Conservation (phyloP, 495 filamentous ascomycete genomes). For the Trichocladium uniseriatum region DNA sequence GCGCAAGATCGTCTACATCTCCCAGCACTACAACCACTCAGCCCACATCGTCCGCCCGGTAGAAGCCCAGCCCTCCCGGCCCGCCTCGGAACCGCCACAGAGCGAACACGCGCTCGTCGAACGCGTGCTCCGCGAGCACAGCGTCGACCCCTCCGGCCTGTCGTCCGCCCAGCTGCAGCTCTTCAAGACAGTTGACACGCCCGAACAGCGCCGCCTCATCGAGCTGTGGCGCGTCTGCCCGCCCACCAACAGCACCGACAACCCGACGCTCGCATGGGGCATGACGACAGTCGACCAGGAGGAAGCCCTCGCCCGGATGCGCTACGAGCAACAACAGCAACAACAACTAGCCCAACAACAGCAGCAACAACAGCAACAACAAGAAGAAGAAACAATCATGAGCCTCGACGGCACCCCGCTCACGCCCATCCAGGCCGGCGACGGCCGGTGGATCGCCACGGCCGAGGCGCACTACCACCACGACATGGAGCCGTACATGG, state of each 20-base stretch:
- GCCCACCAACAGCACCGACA: slow-evolving; percentile 31
- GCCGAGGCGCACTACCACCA: slow-evolving; percentile 6
- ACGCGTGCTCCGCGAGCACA: slow-evolving; percentile 32
- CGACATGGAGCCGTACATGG: slow-evolving; percentile 59
- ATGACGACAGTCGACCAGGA: slow-evolving; percentile 44
- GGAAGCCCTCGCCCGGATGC: slow-evolving; percentile 38
- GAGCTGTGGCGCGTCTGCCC: slow-evolving; percentile 59
- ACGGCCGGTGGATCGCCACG: slow-evolving; percentile 39
- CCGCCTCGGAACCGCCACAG: slow-evolving; percentile 41
- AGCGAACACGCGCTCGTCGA: slow-evolving; percentile 37
- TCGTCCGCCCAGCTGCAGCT: slow-evolving; percentile 50
- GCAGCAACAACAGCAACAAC: slow-evolving; percentile 21
- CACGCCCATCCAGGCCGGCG: slow-evolving; percentile 40
- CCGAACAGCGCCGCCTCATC: slow-evolving; percentile 50
- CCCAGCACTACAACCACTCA: slow-evolving; percentile 70
- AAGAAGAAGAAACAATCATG: slow-evolving; percentile 24
- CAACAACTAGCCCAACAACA: slow-evolving; percentile 24
- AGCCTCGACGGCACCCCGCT: slow-evolving; percentile 42
- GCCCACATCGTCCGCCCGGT: slow-evolving; percentile 41
- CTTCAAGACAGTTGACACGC: slow-evolving; percentile 49
- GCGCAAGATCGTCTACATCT: slow-evolving; percentile 50
- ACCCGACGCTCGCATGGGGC: slow-evolving; percentile 36
- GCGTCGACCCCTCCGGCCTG: slow-evolving; percentile 46
- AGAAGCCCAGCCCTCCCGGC: slow-evolving; percentile 26
- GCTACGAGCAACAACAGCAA: slow-evolving; percentile 41